These are phyloP conservation scores for Glebionis coronaria DNA, from an alignment of 129 eudicot genomes.

Conservation along the genomic window DNA sequence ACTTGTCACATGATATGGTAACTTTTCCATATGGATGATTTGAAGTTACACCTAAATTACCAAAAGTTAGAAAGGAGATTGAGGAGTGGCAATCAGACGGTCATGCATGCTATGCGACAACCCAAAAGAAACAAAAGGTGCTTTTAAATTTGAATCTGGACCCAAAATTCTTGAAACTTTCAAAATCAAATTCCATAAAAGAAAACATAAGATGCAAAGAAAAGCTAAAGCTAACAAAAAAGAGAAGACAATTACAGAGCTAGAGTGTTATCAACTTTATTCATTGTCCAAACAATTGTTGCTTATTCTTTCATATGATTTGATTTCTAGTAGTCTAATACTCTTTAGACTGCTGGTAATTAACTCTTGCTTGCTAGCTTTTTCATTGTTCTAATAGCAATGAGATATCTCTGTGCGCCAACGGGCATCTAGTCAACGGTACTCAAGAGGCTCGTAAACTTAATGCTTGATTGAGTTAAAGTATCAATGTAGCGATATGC, in stretches of 20 bases:
- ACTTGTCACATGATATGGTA: not conserved
- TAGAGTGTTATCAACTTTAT: conserved; percentile 29
- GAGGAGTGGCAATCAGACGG: conserved; percentile 19
- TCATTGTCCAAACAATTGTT: conserved; percentile 20
- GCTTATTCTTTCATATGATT: conserved; percentile 5
- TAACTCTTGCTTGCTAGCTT: too few relatives aligned
- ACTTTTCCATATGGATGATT: too few relatives aligned
- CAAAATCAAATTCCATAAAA: conserved; percentile 33
- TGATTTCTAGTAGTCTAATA: not conserved
- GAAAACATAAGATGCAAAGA: conserved; percentile 31
- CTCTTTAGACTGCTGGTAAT: too few relatives aligned
- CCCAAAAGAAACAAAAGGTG: conserved; percentile 36
- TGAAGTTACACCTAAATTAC: not conserved
- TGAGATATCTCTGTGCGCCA: too few relatives aligned
- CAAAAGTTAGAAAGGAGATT: conserved; percentile 20
- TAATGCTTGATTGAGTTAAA: too few relatives aligned
- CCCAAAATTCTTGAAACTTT: conserved; percentile 37
- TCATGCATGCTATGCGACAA: conserved; percentile 28
- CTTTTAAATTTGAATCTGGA: conserved; percentile 30
- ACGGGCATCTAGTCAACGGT: too few relatives aligned
- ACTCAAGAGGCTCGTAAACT: too few relatives aligned
- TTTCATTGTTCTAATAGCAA: too few relatives aligned
- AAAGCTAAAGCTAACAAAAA: conserved; percentile 29
- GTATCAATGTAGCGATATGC: too few relatives aligned
- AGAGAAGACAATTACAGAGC: conserved; percentile 23